Evolutionary conservation across 805 yeast species (phyloP), one percentile per base, ranked within the genome.

Genomic region (Debaryomyces hansenii): DNA sequence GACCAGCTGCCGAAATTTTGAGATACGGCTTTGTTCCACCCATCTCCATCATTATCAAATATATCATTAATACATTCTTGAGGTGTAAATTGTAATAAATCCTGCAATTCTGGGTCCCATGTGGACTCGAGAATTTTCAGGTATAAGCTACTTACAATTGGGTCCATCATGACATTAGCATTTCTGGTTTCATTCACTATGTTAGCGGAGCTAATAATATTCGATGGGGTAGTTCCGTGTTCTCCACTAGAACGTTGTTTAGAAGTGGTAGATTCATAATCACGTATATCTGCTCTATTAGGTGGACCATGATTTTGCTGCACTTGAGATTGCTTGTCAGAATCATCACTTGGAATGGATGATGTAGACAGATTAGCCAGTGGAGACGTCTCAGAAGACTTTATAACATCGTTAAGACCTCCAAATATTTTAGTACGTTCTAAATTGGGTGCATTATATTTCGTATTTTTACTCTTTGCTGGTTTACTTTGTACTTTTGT

Each of bases 21-120:
- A 5, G 37, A 37, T 6, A 46, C 24, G 14, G 16, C 39, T 34
- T 39, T 40, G 20, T 33, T 40, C 53, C 45, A 44, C 38, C 41
- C 42, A 2, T 90, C 94, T 42, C 80, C 78, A 0, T 88, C 87
- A 27, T 87, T 86, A 24, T 78, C 75, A 47, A 88, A 77, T 2
- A 91, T 85, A 62, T 89, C 95, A 28, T 82, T 82, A 9, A 90
- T 75, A 51, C 91, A 80, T 47, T 84, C 87, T 41, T 77, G 76
- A 0, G 96, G 92, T 10, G 83, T 71, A 41, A 61, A 74, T 71
- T 67, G 87, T 80, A 70, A 59, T 39, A 67, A 63, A 46, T 70
- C 70, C 59, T 64, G 64, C 34, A 73, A 56, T 41, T 70, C 72
- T 0, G 76, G 77, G 46, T 82, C 87, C 90, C 89, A 84, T 0